phyloP scores from a whole-genome alignment of 2,329 filamentous ascomycete genomes.

The Aureobasidium sp. region DNA sequence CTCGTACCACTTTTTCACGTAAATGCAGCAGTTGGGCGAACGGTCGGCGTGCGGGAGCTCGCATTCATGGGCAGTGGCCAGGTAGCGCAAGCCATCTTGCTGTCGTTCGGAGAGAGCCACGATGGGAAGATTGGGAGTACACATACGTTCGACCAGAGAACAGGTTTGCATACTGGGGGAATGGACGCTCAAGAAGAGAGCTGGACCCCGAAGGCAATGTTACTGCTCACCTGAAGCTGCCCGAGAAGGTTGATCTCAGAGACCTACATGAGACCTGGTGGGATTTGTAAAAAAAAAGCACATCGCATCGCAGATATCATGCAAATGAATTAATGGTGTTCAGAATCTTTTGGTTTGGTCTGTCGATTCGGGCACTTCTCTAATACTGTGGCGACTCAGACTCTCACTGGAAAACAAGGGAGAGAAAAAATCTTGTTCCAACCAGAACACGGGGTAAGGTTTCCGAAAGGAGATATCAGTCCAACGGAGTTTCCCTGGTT shows the following conservation, averaged over 20 bases:
- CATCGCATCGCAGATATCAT: too few relatives aligned
- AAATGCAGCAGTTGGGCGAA: constrained; percentile 68
- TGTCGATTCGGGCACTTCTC: too few relatives aligned
- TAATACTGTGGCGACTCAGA: too few relatives aligned
- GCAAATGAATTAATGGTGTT: too few relatives aligned
- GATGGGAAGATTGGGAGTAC: constrained; percentile 54
- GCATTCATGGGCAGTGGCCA: constrained; percentile 62
- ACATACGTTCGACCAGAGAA: constrained; percentile 38
- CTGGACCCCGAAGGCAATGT: constrained; percentile 46
- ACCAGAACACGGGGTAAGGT: too few relatives aligned
- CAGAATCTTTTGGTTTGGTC: too few relatives aligned
- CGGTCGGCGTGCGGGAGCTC: constrained; percentile 50
- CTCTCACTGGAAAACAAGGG: too few relatives aligned
- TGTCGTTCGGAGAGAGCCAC: constrained; percentile 44
- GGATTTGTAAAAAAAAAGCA: constrained; percentile 11
- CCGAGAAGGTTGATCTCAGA: constrained; percentile 49
- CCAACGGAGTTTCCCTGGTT: constrained; percentile 32
- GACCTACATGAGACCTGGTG: constrained; percentile 61
- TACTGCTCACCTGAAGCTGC: constrained; percentile 52
- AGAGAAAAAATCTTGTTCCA: too few relatives aligned
- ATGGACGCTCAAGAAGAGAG: constrained; percentile 57
- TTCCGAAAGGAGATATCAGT: too few relatives aligned
- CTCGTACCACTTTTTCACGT: constrained; percentile 46
- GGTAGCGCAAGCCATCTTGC: constrained; percentile 57
- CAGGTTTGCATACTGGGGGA: constrained; percentile 57